A percentile compares a stretch with the other conserved stretches of the same genome.
Conservation (phyloP, 768 basidiomycete genomes). For the Serendipita vermifera region DNA sequence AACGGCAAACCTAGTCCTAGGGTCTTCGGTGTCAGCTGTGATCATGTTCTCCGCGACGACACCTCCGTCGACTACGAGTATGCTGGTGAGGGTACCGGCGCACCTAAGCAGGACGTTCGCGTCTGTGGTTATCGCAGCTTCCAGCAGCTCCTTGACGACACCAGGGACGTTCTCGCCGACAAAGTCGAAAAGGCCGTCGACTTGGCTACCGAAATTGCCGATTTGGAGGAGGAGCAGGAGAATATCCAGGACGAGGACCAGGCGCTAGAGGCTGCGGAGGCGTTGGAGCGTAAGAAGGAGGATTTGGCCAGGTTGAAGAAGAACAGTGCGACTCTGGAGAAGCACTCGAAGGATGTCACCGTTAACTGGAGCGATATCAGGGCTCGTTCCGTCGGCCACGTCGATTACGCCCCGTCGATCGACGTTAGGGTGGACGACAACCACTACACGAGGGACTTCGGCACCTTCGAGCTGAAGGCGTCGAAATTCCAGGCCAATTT, state of each 20-base stretch:
- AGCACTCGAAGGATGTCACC: not conserved
- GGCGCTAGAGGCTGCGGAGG: not conserved
- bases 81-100: constrained; percentile 13
- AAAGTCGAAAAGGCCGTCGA: constrained; percentile 6
- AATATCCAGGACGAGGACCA: not conserved
- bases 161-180: constrained; percentile 8
- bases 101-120: constrained; percentile 12
- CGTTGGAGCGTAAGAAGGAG: constrained; percentile 1
- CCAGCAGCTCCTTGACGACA: constrained; percentile 18
- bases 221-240: constrained; percentile 10
- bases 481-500: not conserved
- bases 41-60: constrained; percentile 24
- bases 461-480: not conserved
- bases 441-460: not conserved
- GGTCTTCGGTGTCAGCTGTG: constrained; percentile 22
- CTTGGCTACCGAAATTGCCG: constrained; percentile 17
- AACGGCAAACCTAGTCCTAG: too few species aligned
- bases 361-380: not conserved
- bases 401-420: not conserved
- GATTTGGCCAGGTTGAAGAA: not conserved
- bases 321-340: not conserved
- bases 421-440: not conserved
- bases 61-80: constrained; percentile 15
- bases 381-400: not conserved
- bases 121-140: not conserved